Percentiles rank a stretch among this genome's conserved stretches.
These are phyloP conservation scores for Coemansia sp. DNA, from an alignment of 192 early-diverging fungal genomes.

Conservation along the genomic window DNA sequence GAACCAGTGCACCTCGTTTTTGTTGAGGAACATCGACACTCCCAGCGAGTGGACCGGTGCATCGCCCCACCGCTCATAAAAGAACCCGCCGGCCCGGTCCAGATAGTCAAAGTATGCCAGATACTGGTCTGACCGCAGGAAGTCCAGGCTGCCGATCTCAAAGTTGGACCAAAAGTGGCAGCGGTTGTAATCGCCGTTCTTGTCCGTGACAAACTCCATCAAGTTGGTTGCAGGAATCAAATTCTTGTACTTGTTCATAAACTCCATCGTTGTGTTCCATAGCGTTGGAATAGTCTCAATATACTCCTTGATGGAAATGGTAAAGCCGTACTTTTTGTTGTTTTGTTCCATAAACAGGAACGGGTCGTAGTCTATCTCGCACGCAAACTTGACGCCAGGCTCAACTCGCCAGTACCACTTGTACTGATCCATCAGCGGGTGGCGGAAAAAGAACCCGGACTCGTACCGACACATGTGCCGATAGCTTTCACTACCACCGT, in stretches of 20 bases:
- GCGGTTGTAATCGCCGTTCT: constrained; percentile 60
- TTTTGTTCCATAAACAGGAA: constrained; percentile 73
- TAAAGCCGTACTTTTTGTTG: constrained; percentile 70
- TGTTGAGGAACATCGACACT: constrained; percentile 57
- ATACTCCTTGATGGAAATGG: constrained; percentile 59
- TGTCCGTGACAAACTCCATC: constrained; percentile 51
- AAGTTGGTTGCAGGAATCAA: constrained; percentile 37
- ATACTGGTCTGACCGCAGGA: constrained; percentile 54
- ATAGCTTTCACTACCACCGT: constrained; percentile 61
- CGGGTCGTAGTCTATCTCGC: constrained; percentile 72
- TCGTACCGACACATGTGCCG: constrained; percentile 70
- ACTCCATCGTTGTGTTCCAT: constrained; percentile 54
- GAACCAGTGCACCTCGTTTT: constrained; percentile 64
- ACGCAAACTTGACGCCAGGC: constrained; percentile 71
- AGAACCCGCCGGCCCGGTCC: constrained; percentile 14
- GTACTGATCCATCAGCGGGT: constrained; percentile 62
- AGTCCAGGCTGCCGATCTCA: constrained; percentile 64
- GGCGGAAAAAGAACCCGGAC: constrained; percentile 73
- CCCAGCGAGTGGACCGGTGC: constrained; percentile 62
- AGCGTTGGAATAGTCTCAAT: constrained; percentile 55
- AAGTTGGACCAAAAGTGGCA: constrained; percentile 89
- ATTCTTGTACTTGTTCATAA: constrained; percentile 39
- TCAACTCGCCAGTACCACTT: constrained; percentile 88
- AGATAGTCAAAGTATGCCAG: constrained; percentile 8
- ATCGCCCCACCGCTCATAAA: constrained; percentile 10